Evolutionary conservation across 768 basidiomycete species (phyloP), one percentile per base, ranked within the genome.

Genomic region (Mycena vitilis): DNA sequence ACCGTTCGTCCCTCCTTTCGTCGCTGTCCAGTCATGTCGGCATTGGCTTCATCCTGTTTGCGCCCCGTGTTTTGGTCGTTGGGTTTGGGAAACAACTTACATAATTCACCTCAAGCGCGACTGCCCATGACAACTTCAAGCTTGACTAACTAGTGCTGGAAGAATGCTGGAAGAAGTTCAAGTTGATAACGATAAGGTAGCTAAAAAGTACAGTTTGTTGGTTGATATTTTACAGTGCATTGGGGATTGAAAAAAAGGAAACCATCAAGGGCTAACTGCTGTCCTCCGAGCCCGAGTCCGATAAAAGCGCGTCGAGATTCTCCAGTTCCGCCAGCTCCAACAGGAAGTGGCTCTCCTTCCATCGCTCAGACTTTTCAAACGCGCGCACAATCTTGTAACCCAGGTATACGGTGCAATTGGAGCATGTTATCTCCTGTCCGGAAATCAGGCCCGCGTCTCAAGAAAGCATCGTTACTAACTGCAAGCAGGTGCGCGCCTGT

Each of bases 341-440:
- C 38, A 90, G 78, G 73, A 78, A 86, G 55, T 82, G 75, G 8
- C 86, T 86, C 71, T 89, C 88, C 76, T 91, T 91, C 89, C 89
- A 91, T 48, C 81, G 80, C 76, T 91, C 89, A 4, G 86, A 77
- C 45, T 74, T 72, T 65, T 88, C 87, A 72, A 86, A 84, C 5
- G 88, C 89, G 40, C 84, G 84, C 7, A 88, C 77, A 56, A 91
- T 88, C 75, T 87, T 86, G 87, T 87, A 91, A 15, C 89, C 89
- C n/a, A 90, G 79, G 73, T 87, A 87, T 12, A 80, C 69, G 38
- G 81, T 79, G 64, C 63, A 68, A 34, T 77, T 78, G 7, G 80
- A 75, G 75, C 89, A 90, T 20, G 79, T 78, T 36, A 87, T 81
- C 75, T 89, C 86, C 74, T 86, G 59, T 16, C 53, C 38, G 45